Evolutionary conservation across 352 stramenopile genomes (phyloP).

Genomic region (Phytophthora tubulina): DNA sequence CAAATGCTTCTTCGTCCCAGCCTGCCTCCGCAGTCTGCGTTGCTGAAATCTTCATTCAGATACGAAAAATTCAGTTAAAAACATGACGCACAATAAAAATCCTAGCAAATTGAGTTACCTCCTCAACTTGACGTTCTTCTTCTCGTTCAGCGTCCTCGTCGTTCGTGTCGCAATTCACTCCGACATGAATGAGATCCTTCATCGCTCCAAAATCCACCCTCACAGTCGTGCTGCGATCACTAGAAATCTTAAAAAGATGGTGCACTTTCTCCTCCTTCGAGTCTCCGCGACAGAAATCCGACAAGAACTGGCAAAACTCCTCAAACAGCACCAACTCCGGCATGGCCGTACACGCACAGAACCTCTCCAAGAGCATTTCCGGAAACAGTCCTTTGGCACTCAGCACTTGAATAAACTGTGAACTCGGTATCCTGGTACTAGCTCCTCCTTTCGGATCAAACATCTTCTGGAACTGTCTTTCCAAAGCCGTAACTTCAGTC

Average conservation of each 20-base stretch:
- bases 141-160: slow-evolving; percentile 42
- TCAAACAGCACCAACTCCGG: slow-evolving; percentile 77
- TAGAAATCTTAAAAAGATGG: slow-evolving; percentile 73
- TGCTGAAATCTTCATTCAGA: slow-evolving; percentile 46
- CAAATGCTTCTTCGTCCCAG: slow-evolving; percentile 59
- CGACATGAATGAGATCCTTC: slow-evolving; percentile 56
- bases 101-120: slow-evolving; percentile 34
- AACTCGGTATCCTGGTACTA: slow-evolving; percentile 69
- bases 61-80: neutral
- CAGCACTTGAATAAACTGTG: slow-evolving; percentile 69
- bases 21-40: slow-evolving; percentile 47
- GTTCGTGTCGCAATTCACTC: slow-evolving; percentile 36
- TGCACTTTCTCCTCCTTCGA: slow-evolving; percentile 50
- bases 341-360: slow-evolving; percentile 54
- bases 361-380: slow-evolving; percentile 49
- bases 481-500: slow-evolving; percentile 76
- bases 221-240: slow-evolving; percentile 38
- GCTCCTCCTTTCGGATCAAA: slow-evolving; percentile 80
- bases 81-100: neutral
- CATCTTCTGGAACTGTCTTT: slow-evolving; percentile 83
- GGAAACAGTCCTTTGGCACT: slow-evolving; percentile 58
- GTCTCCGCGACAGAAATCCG: slow-evolving; percentile 70
- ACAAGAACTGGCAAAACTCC: slow-evolving; percentile 86
- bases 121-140: slow-evolving; percentile 50
- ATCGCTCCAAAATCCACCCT: slow-evolving; percentile 49